phyloP scores from a whole-genome alignment of 1,284 basidiomycete genomes.

The Sphaerobolus stellatus region DNA sequence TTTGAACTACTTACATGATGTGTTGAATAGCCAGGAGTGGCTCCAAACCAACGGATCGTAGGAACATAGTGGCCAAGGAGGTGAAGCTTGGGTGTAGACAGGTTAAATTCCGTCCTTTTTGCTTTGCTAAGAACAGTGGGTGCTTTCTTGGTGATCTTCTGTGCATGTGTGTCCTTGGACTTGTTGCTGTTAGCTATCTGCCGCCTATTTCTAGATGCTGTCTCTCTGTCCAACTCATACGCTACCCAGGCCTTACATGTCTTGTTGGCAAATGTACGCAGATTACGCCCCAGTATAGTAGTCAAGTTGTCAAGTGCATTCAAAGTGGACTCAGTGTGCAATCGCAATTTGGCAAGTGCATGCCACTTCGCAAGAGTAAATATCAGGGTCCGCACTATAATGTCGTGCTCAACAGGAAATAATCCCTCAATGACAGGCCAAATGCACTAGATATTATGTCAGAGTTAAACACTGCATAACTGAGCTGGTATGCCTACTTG shows the following conservation, averaged over 20 bases:
- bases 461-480: neutral
- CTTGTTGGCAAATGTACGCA: conserved; percentile 22
- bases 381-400: conserved; percentile 25
- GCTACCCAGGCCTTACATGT: conserved; percentile 26
- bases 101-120: neutral
- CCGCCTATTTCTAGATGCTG: conserved; percentile 18
- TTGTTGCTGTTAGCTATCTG: conserved; percentile 2
- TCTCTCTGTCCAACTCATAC: conserved; percentile 26
- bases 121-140: neutral
- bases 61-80: conserved; percentile 31
- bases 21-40: conserved; percentile 35
- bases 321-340: conserved; percentile 31
- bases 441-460: conserved; percentile 29
- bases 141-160: neutral
- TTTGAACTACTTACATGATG: conserved; percentile 28
- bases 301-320: conserved; percentile 22
- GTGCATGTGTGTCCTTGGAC: neutral
- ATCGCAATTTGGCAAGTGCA: conserved; percentile 30
- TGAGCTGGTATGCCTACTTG: conserved; percentile 6
- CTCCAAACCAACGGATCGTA: conserved; percentile 30
- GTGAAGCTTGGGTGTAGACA: conserved; percentile 36
- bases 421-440: conserved; percentile 35
- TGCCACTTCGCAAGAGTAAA: conserved; percentile 34
- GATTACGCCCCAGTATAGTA: conserved; percentile 17
- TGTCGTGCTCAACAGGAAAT: conserved; percentile 27